phyloP scores from a whole-genome alignment of 2,329 filamentous ascomycete species.

The Scedosporium apiospermum region DNA sequence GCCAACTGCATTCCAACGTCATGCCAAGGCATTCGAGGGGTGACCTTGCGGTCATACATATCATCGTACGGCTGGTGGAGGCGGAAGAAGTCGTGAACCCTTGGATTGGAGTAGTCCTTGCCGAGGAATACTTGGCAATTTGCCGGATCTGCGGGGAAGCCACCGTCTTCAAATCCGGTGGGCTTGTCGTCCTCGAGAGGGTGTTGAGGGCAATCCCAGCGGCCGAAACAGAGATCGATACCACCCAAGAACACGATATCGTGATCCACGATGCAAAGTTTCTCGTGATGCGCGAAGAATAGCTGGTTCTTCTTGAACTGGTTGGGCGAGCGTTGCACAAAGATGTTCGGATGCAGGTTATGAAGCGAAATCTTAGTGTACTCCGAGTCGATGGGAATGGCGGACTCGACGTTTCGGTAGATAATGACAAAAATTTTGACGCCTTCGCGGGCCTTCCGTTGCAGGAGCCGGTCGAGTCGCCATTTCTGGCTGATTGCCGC shows the following conservation, averaged over 20 bases:
- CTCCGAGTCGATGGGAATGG: slow-evolving; percentile 94
- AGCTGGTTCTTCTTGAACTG: slow-evolving; percentile 99
- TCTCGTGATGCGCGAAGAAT: slow-evolving; percentile 98
- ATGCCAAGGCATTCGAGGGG: slow-evolving; percentile 97
- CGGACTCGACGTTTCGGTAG: slow-evolving; percentile 94
- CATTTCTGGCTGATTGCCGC: slow-evolving; percentile 96
- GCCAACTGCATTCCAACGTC: slow-evolving; percentile 97
- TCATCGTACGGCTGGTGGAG: slow-evolving; percentile 94
- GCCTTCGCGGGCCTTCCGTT: slow-evolving; percentile 85
- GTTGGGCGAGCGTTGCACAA: slow-evolving; percentile 91
- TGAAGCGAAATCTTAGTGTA: slow-evolving; percentile 96
- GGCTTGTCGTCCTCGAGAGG: slow-evolving; percentile 85
- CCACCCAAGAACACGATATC: slow-evolving; percentile 92
- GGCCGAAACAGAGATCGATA: slow-evolving; percentile 91
- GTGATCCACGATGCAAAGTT: slow-evolving; percentile 94
- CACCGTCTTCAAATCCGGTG: slow-evolving; percentile 79
- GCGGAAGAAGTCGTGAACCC: slow-evolving; percentile 89
- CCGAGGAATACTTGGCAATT: slow-evolving; percentile 95
- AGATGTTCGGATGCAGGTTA: slow-evolving; percentile 91
- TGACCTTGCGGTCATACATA: slow-evolving; percentile 88
- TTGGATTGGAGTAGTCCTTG: slow-evolving; percentile 96
- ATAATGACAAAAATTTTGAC: slow-evolving; percentile 98
- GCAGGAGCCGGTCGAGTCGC: slow-evolving; percentile 86
- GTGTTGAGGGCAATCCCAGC: slow-evolving; percentile 96
- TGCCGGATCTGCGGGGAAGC: slow-evolving; percentile 71